phyloP scores from a whole-genome alignment of 305 asterid species.

The Rubia balearica region DNA sequence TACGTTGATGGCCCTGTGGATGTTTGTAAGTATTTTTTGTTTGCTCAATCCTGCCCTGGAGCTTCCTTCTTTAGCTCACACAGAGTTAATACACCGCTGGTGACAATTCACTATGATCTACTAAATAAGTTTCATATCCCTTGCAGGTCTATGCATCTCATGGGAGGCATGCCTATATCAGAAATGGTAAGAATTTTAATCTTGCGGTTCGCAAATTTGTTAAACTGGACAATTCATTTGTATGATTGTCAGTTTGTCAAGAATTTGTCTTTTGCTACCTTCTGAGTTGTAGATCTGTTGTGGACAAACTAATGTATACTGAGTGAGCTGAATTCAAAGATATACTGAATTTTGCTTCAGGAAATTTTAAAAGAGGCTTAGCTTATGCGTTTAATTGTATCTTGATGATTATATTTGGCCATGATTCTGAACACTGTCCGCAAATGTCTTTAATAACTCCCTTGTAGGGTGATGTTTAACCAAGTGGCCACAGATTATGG shows the following conservation, averaged over 20 bases:
- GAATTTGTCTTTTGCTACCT: conserved; percentile 1
- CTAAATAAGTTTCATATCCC: not conserved
- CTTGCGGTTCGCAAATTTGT: not conserved
- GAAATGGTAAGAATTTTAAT: conserved; percentile 47
- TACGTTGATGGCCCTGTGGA: conserved; percentile 83
- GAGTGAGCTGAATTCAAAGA: not conserved
- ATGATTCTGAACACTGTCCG: not conserved
- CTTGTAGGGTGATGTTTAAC: conserved; percentile 17
- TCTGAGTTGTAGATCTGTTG: not conserved
- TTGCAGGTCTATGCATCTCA: conserved; percentile 77
- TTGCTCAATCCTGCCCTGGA: conserved; percentile 7
- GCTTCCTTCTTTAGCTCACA: not conserved
- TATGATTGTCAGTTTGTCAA: not conserved
- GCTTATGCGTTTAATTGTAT: too few relatives aligned
- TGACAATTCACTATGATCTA: not conserved
- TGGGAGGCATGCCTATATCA: conserved; percentile 60
- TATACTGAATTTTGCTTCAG: conserved; percentile 5
- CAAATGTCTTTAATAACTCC: not conserved
- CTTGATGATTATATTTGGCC: not conserved
- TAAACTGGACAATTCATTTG: not conserved
- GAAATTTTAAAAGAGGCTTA: not conserved
- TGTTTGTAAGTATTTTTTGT: conserved; percentile 60
- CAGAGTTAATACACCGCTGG: not conserved
- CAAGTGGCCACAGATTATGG: conserved; percentile 85
- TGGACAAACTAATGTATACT: not conserved